Base-by-base conservation (phyloP, 225 moss, liverwort and hornwort genomes). In the Antitrichia curtipendula region DNA sequence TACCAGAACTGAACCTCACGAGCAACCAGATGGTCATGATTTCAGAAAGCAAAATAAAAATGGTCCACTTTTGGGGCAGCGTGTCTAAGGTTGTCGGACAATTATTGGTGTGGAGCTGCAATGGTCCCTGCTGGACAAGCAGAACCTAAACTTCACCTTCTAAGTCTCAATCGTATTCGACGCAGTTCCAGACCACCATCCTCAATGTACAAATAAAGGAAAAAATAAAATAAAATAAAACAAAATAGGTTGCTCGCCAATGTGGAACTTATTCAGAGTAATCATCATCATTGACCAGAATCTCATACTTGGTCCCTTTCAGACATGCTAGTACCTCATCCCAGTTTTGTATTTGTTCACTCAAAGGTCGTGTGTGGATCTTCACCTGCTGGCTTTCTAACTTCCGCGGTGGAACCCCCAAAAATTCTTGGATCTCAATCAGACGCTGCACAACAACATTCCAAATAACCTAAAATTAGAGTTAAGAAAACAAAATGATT, bases 341-440 rank as follows among this genome's bases (percentile, higher is more conserved):
- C 98, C 98, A 98, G 75, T 98, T 98, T 64, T 94, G 92, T 84
- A 96, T 95, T 85, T 95, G 95, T 82, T 98, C 94, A 52, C 84
- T 92, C 80, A 98, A 47, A n/a, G 98, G 96, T 68, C 92, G 90
- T 32, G 96, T 98, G 87, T 98, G 98, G 81, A 98, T 98, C 93
- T 98, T 98, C 82, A 98, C 96, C 70, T 98, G 98, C 88, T 86
- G 94, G 81, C 98, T 98, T 73, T 90, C 90, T 81, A 98, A 91
- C 81, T 89, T 91, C 84, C 93, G 91, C 5, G 92, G 89, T 50
- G 92, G 93, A 71, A 98, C 98, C 82, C 98, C 96, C 82, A 98
- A 92, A 87, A 98, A 98, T 32, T 92, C 72, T 63, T 98, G 95
- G 56, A 96, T 88, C 71, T 94, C 94, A 82, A 64, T 79, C 87